These are phyloP conservation scores for Exophiala alcalophila DNA, from an alignment of 2,329 filamentous ascomycete species.

Conservation along the genomic window DNA sequence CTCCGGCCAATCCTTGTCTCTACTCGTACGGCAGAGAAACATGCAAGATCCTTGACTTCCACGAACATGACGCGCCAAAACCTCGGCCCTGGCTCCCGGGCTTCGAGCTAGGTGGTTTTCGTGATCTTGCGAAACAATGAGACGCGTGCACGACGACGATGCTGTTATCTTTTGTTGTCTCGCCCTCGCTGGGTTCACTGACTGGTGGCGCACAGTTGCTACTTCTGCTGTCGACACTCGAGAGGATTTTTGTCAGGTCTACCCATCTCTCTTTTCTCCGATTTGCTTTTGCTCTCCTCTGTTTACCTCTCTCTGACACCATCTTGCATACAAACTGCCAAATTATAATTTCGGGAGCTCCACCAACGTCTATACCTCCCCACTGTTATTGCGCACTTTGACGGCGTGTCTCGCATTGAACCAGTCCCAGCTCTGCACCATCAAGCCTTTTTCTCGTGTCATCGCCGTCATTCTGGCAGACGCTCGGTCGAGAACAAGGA, in stretches of 20 bases:
- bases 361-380: conserved; percentile 22
- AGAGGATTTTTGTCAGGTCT: too few relatives aligned
- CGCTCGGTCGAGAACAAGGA: conserved; percentile 15
- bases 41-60: conserved; percentile 12
- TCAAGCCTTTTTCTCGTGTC: conserved; percentile 7
- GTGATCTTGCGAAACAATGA: conserved; percentile 9
- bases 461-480: conserved; percentile 3
- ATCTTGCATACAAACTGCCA: conserved; percentile 18
- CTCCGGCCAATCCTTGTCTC: conserved; percentile 14
- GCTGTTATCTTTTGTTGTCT: conserved; percentile 1
- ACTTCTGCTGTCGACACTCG: conserved; percentile 2
- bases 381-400: conserved; percentile 15
- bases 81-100: conserved; percentile 8
- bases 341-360: conserved; percentile 26
- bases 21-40: conserved; percentile 7
- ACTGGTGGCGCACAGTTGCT: conserved; percentile 1
- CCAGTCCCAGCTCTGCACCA: conserved; percentile 4
- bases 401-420: conserved; percentile 12
- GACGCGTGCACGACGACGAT: conserved; percentile 16
- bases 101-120: conserved; percentile 17
- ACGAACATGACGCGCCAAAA: conserved; percentile 25
- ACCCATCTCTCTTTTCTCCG: conserved; percentile 3
- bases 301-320: conserved; percentile 16
- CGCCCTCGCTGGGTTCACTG: neutral
- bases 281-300: conserved; percentile 8